These are phyloP conservation scores for Hyphochytrium catenoides DNA, from an alignment of 352 stramenopile genomes.

Conservation along the genomic window DNA sequence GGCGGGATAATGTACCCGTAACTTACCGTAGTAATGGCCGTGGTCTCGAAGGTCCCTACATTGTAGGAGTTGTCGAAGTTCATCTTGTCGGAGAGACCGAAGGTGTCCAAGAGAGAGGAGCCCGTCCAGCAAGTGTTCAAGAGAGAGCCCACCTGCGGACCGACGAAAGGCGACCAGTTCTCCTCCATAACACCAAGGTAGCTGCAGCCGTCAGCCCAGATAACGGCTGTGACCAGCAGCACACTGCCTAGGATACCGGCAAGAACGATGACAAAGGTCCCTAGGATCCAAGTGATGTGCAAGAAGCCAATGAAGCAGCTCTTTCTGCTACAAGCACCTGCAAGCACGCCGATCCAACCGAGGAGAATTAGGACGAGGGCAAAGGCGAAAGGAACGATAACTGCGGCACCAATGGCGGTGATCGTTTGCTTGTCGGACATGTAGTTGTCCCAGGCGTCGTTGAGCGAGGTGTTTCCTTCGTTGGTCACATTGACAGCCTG, in stretches of 20 bases:
- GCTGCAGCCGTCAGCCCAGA: slow-evolving; percentile 31
- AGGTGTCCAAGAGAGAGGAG: too few relatives aligned
- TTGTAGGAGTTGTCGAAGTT: too few relatives aligned
- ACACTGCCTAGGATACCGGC: slow-evolving; percentile 29
- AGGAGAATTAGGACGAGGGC: slow-evolving; percentile 21
- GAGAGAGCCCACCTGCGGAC: too few relatives aligned
- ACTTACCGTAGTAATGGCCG: too few relatives aligned
- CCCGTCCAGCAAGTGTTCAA: too few relatives aligned
- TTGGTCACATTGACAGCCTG: slow-evolving; percentile 13
- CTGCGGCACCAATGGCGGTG: slow-evolving; percentile 8
- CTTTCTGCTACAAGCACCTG: slow-evolving; percentile 26
- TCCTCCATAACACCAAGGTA: slow-evolving; percentile 16
- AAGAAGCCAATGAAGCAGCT: slow-evolving; percentile 36
- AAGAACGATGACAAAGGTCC: slow-evolving; percentile 30
- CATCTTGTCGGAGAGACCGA: too few relatives aligned
- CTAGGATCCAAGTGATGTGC: slow-evolving; percentile 36
- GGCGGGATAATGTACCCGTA: too few relatives aligned
- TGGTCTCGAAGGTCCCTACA: too few relatives aligned
- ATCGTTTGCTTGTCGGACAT: slow-evolving; percentile 18
- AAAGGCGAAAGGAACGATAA: slow-evolving; percentile 28
- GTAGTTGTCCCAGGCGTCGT: slow-evolving; percentile 15
- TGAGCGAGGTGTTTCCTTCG: slow-evolving; percentile 12
- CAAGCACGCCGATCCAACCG: slow-evolving; percentile 31
- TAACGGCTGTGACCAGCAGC: slow-evolving; percentile 22
- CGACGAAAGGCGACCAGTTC: slow-evolving; percentile 29